Base-by-base conservation (phyloP, 192 early-diverging fungal species). In the Coemansia erecta region DNA sequence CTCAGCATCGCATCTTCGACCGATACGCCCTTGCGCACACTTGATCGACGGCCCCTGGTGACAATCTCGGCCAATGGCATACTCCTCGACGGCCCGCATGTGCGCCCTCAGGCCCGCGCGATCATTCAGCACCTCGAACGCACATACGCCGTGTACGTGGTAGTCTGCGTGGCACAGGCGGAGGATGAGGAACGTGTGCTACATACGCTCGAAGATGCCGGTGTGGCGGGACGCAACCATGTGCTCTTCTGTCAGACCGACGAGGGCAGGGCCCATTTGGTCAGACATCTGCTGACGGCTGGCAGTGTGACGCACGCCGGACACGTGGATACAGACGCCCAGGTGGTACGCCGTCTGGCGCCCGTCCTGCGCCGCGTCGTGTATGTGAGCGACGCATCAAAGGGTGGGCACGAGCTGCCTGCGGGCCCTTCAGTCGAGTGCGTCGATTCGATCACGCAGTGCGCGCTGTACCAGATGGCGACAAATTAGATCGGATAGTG, bases 171-270 rank as follows among this genome's bases (percentile, higher is more conserved):
- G 13, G 11, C 21, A 12, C 14, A 28, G 33, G 19, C 14, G 6
- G 39, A 54, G 7, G 54, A 57, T 5, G 14, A 47, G 14, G 31
- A 42, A 1, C 33, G 35, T 2, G 45, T 63, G 1, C 3, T 46
- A 14, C 22, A 48, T 11, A 26, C 17, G 2, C 47, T 71, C 21
- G 58, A 64, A 33, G 23, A 31, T 13, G 35, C 53, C 13, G 46
- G 53, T 1, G 24, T 68, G 2, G 35, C 56, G 10, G 57, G 35
- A 11, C 40, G 53, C 4, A 15, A 61, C 7, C 45, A 40, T 2
- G 47, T 76, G 13, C 23, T 77, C 44, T 71, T 77, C 39, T 71
- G 74, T 39, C 64, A 77, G 61, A 67, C 74, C 0, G 74, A 77
- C 24, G 75, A 78, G 46, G 75, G 75, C 26, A 72, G 72, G 26